Evolutionary conservation across 2,329 filamentous ascomycete genomes (phyloP), one percentile per base, ranked within the genome.

Genomic region (Trichoderma oligosporum): DNA sequence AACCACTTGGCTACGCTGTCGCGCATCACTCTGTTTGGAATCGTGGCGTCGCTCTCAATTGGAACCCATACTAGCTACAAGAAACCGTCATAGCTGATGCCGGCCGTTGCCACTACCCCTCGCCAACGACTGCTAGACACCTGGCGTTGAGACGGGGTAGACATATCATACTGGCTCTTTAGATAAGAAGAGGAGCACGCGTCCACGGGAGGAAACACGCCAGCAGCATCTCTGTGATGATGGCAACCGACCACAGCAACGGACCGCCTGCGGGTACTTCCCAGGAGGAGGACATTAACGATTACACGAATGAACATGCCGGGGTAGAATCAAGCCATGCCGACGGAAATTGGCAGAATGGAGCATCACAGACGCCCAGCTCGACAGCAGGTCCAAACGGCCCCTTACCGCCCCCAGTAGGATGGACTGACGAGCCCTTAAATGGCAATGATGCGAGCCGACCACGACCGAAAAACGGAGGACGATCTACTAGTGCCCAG

Each of bases 381-480:
- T 68, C 70, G 27, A 69, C 73, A 38, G 65, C 63, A 51, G 73
- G 68, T 18, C 67, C 71, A 7, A 67, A 66, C 44, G 67, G 64
- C 54, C 62, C 70, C 56, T 67, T 67, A 54, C 63, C 66, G 57
- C 67, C 66, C 48, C 64, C 66, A 49, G 58, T 62, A 24, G 63
- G 63, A 51, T 69, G 68, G 63, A 66, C 70, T 49, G 75, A 78
- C 57, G 79, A 82, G 56, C 71, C 74, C 59, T 74, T 79, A 64
- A 77, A 72, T 65, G 84, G 82, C 70, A 74, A 69, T 62, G 83
- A 86, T 70, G 78, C 81, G 59, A 84, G 80, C 64, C 73, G 81
- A 62, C 83, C 83, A 58, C 75, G 80, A 65, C 77, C 74, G 45
- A 76, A 79, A 63, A 77, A 74, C 65, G 78, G n/a, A n/a, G n/a